Conservation (phyloP, 2,329 filamentous ascomycete species). For the Aspergillus intermedius region DNA sequence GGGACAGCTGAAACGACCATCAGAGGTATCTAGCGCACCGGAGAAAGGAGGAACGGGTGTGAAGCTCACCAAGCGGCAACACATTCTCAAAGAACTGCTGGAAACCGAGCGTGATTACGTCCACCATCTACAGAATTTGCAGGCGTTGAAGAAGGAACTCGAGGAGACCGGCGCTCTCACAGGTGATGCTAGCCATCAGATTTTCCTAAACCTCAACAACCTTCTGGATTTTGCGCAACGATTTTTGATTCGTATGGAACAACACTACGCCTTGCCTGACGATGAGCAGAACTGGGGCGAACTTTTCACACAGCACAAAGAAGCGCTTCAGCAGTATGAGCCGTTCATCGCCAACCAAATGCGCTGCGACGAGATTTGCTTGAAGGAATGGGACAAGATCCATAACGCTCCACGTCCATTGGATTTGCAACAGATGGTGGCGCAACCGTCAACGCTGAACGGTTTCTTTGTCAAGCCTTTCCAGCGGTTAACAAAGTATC, state of each 20-base stretch:
- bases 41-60: constrained; percentile 36
- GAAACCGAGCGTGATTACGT: constrained; percentile 97
- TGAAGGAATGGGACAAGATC: constrained; percentile 82
- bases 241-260: constrained; percentile 92
- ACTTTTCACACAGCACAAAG: constrained; percentile 79
- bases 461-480: constrained; percentile 95
- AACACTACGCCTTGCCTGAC: constrained; percentile 77
- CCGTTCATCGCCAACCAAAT: constrained; percentile 96
- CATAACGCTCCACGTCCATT: constrained; percentile 60
- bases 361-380: constrained; percentile 78
- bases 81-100: constrained; percentile 85
- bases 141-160: constrained; percentile 82
- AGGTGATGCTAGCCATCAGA: constrained; percentile 85
- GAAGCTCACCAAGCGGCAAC: constrained; percentile 68
- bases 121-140: constrained; percentile 88
- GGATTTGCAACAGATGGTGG: constrained; percentile 66
- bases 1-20: constrained; percentile 65
- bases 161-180: constrained; percentile 83
- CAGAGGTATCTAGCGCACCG: constrained; percentile 42
- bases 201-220: constrained; percentile 92
- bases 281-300: constrained; percentile 84
- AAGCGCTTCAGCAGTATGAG: constrained; percentile 86
- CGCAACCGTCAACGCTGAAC: constrained; percentile 79
- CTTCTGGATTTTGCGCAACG: constrained; percentile 92
- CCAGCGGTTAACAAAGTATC: constrained; percentile 91